Percentiles rank a stretch among this genome's conserved stretches.
These are phyloP conservation scores for Fusarium concolor DNA, from an alignment of 2,329 filamentous ascomycete species.

Conservation along the genomic window DNA sequence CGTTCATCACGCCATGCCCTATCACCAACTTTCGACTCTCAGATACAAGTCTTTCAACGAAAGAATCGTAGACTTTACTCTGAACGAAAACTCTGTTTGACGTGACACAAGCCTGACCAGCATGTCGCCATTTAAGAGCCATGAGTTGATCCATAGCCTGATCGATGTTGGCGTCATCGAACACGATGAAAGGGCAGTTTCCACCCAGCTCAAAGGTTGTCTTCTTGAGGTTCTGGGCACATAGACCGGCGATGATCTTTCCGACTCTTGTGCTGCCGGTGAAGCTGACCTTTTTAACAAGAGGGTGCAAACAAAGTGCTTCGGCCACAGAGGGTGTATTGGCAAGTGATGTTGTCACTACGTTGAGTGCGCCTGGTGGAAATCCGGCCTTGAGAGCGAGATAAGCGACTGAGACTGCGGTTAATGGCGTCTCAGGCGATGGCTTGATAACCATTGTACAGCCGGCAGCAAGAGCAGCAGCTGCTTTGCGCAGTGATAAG, in stretches of 20 bases:
- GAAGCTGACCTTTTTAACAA: constrained; percentile 76
- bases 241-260: constrained; percentile 69
- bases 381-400: constrained; percentile 78
- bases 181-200: constrained; percentile 74
- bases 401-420: constrained; percentile 74
- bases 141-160: constrained; percentile 1
- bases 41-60: constrained; percentile 3
- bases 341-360: constrained; percentile 57
- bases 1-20: constrained; percentile 10
- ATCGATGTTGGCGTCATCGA: constrained; percentile 70
- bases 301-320: constrained; percentile 58
- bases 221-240: constrained; percentile 74
- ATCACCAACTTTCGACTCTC: background rate
- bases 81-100: constrained; percentile 70
- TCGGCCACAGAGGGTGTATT: constrained; percentile 59
- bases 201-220: constrained; percentile 77
- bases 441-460: constrained; percentile 82
- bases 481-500: constrained; percentile 61
- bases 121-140: constrained; percentile 71
- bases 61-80: constrained; percentile 65
- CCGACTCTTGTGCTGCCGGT: constrained; percentile 81
- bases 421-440: constrained; percentile 79
- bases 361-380: constrained; percentile 75
- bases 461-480: constrained; percentile 74
- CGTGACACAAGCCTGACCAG: constrained; percentile 76